Base-by-base conservation (phyloP, 106 monocot genomes). In the Dioscorea dumetorum region DNA sequence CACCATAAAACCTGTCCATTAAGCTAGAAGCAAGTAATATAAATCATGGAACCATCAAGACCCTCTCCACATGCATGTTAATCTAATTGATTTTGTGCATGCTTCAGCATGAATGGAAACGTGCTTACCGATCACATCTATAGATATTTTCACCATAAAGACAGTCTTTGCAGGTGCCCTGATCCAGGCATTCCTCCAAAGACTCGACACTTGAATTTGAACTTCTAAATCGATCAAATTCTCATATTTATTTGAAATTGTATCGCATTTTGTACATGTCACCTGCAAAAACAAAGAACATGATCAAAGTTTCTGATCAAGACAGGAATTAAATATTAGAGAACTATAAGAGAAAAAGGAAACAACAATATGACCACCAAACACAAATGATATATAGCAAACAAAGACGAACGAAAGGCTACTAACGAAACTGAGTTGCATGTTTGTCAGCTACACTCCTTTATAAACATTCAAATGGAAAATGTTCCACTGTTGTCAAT, bases 191-290 rank as follows among this genome's bases (percentile, higher is more conserved):
- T 49, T 97, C 82, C 70, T 92, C 85, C 65, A 97, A 75, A 64
- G 97, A 97, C 50, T 83, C 87, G 24, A 74, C 87, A 66, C 97
- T 61, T 87, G 97, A 73, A 97, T 97, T 79, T 97, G 91, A 70
- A 97, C 91, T 4, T 89, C 92, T 60, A 97, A 75, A 82, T 97
- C 97, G 89, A 97, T 92, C 84, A 97, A 92, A 62, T 97, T 91
- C 54, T 92, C 97, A 75, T 89, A 97, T 28, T 91, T 85, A 31
- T 97, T 92, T 70, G 92, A 97, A 22, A 92, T 76, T 67, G 59
- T 79, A 68, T 83, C 69, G 77, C 95, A 97, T 67, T 82, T 56
- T 58, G 84, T 86, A 80, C 95, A 97, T 72, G 65, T 86, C 62
- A 97, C 89, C 95, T 97, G 70, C n/a, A 72, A 70, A 13, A 21